Conservation (phyloP, 164 flowering plant species). For the Protea cynaroides region DNA sequence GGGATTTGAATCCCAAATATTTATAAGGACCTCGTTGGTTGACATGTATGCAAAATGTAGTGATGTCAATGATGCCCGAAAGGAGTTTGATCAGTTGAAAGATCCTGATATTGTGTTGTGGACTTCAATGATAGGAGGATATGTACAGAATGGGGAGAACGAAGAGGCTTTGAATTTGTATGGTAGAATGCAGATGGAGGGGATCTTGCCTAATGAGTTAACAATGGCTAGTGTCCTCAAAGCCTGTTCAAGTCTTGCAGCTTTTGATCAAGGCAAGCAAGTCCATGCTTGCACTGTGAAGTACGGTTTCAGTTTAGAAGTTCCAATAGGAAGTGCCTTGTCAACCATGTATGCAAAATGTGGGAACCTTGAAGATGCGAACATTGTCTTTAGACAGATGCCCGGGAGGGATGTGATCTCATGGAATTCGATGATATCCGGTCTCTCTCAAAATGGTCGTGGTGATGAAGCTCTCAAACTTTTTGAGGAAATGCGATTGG, state of each 20-base stretch:
- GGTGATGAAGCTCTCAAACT: slow-evolving; percentile 61
- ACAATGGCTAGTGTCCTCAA: slow-evolving; percentile 75
- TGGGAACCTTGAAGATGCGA: slow-evolving; percentile 63
- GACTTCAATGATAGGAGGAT: slow-evolving; percentile 86
- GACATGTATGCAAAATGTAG: slow-evolving; percentile 92
- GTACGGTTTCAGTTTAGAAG: slow-evolving; percentile 54
- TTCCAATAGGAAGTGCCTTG: slow-evolving; percentile 72
- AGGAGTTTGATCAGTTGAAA: slow-evolving; percentile 53
- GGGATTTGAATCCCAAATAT: slow-evolving; percentile 60
- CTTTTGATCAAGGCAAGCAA: slow-evolving; percentile 81
- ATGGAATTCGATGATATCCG: slow-evolving; percentile 91
- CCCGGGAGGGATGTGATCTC: slow-evolving; percentile 52
- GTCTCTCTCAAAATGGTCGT: slow-evolving; percentile 67
- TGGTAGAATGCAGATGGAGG: slow-evolving; percentile 57
- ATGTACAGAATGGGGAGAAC: slow-evolving; percentile 74
- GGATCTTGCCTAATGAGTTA: slow-evolving; percentile 61
- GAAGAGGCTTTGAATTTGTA: slow-evolving; percentile 64
- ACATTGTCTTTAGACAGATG: slow-evolving; percentile 51
- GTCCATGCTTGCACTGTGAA: slow-evolving; percentile 62
- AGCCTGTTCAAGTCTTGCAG: slow-evolving; percentile 75
- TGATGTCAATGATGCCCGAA: slow-evolving; percentile 48
- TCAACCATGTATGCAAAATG: slow-evolving; percentile 81
- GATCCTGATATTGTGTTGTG: slow-evolving; percentile 73
- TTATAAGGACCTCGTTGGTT: slow-evolving; percentile 57
- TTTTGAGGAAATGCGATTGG: slow-evolving; percentile 59